These are phyloP conservation scores for Penicillium sp. DNA, from an alignment of 2,329 filamentous ascomycete species.

Conservation along the genomic window DNA sequence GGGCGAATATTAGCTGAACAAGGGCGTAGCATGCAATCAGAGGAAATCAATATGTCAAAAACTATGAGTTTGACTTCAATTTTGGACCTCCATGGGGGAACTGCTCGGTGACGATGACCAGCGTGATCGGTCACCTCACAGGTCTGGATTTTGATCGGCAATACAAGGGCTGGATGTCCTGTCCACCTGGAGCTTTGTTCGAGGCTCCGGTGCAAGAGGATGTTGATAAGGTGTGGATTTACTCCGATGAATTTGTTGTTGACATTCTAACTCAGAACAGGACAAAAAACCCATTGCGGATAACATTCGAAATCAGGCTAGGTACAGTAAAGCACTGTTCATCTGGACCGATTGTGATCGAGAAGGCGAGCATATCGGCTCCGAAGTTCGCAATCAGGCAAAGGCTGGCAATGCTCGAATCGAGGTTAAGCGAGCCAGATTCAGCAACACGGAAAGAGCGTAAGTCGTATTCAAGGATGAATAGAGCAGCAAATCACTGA, in stretches of 20 bases:
- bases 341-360: constrained; percentile 99
- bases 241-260: too few relatives aligned
- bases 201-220: constrained; percentile 74
- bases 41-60: constrained; percentile 82
- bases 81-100: constrained; percentile 81
- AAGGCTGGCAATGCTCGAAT: constrained; percentile 73
- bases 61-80: constrained; percentile 89
- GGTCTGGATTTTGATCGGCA: constrained; percentile 75
- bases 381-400: constrained; percentile 85
- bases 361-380: constrained; percentile 94
- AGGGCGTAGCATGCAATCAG: constrained; percentile 67
- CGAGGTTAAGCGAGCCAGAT: constrained; percentile 82
- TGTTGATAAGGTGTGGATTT: constrained; percentile 65
- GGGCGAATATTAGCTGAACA: constrained; percentile 27
- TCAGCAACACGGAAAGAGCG: constrained; percentile 95
- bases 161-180: constrained; percentile 80
- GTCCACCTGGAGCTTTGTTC: constrained; percentile 79
- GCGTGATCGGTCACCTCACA: constrained; percentile 86
- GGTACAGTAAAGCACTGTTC: constrained; percentile 74
- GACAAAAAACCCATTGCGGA: constrained; percentile 80
- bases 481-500: background rate
- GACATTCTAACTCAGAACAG: constrained; percentile 49
- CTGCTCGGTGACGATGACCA: constrained; percentile 91
- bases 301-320: constrained; percentile 83
- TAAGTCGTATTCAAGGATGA: constrained; percentile 51